Percentiles rank a stretch among this genome's conserved stretches.
These are phyloP conservation scores for Thelephora aurantiotincta DNA, from an alignment of 768 basidiomycete genomes.

Conservation along the genomic window DNA sequence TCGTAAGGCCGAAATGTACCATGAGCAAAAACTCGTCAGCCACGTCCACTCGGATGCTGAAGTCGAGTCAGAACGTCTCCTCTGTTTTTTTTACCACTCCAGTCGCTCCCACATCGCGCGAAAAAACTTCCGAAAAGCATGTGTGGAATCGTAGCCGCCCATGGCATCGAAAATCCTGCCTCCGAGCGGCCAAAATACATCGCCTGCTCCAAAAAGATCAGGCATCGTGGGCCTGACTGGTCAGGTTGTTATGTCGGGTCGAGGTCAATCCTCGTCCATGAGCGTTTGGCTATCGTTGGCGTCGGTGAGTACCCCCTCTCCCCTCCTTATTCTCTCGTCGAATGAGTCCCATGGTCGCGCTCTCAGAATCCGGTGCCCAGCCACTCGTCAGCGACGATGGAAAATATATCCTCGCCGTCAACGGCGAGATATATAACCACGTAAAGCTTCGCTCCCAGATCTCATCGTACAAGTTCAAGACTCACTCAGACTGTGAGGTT, in stretches of 20 bases:
- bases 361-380: slow-evolving; percentile 87
- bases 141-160: slow-evolving; percentile 88
- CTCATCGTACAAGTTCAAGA: slow-evolving; percentile 72
- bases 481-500: slow-evolving; percentile 96
- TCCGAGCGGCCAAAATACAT: slow-evolving; percentile 61
- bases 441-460: slow-evolving; percentile 58
- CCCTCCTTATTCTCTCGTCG: not conserved
- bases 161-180: slow-evolving; percentile 61
- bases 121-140: slow-evolving; percentile 24
- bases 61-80: too few species aligned
- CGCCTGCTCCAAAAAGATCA: slow-evolving; percentile 75
- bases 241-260: slow-evolving; percentile 87
- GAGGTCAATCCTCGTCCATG: slow-evolving; percentile 77
- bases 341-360: not conserved
- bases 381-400: slow-evolving; percentile 82
- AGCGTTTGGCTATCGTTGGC: slow-evolving; percentile 94
- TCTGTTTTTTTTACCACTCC: too few species aligned
- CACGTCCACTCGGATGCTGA: too few species aligned
- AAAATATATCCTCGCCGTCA: slow-evolving; percentile 77
- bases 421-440: slow-evolving; percentile 99
- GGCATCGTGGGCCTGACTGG: slow-evolving; percentile 98
- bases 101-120: too few species aligned
- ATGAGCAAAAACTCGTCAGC: too few species aligned
- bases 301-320: slow-evolving; percentile 50
- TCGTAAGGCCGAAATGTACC: too few species aligned